A percentile compares a stretch with the other conserved stretches of the same genome.
Evolutionary conservation across 73 alveolate genomes (phyloP).

Genomic region (Symbiodinium pilosum): DNA sequence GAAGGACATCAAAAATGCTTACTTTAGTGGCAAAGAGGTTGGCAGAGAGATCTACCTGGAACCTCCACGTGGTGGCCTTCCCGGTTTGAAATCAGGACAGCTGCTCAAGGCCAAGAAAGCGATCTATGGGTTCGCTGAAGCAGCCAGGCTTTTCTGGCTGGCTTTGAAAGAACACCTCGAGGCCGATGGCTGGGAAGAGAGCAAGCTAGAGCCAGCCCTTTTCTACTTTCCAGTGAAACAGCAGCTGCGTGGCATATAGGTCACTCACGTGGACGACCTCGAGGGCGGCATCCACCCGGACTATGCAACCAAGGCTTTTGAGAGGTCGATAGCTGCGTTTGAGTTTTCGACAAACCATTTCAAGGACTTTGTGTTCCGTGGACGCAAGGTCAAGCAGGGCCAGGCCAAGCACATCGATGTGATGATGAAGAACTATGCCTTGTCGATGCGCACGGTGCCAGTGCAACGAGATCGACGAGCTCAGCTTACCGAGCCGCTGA

Average conservation of each 20-base stretch:
- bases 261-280: neutral
- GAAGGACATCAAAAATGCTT: slow-evolving; percentile 30
- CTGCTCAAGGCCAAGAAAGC: neutral
- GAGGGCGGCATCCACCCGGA: slow-evolving; percentile 20
- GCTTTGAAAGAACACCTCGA: neutral
- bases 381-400: slow-evolving; percentile 13
- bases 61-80: neutral
- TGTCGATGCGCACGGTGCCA: neutral
- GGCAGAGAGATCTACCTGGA: slow-evolving; percentile 18
- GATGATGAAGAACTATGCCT: slow-evolving; percentile 3
- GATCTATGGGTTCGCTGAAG: slow-evolving; percentile 13
- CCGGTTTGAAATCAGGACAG: neutral
- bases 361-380: slow-evolving; percentile 13
- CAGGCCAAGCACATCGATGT: neutral
- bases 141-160: neutral
- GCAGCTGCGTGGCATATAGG: neutral
- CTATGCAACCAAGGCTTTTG: neutral
- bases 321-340: neutral
- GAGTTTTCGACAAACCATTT: slow-evolving; percentile 34
- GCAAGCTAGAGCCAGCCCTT: slow-evolving; percentile 30
- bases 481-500: neutral
- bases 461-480: neutral
- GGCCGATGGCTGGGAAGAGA: slow-evolving; percentile 31
- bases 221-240: neutral
- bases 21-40: neutral